Conservation (phyloP, 148 eudicot species). For the Tetragonia tetragonoides region DNA sequence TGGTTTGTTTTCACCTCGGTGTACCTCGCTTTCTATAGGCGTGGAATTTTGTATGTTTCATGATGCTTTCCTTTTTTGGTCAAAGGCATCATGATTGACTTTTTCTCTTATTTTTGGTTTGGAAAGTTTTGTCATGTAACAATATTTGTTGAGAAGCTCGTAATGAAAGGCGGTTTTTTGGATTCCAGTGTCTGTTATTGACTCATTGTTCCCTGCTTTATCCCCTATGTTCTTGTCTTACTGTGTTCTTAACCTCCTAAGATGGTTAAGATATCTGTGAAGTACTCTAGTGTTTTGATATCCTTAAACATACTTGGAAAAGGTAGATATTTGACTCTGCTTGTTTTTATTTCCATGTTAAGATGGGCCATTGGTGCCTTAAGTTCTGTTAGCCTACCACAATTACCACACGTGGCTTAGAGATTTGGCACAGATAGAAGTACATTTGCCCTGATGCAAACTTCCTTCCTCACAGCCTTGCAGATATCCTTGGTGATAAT, state of each 20-base stretch:
- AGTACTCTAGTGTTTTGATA: background rate
- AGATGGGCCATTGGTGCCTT: background rate
- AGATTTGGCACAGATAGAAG: background rate
- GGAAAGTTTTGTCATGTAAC: conserved; percentile 32
- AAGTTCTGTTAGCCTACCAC: background rate
- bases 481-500: no score
- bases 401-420: background rate
- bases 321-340: background rate
- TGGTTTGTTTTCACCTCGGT: conserved; percentile 63
- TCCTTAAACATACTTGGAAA: background rate
- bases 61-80: conserved; percentile 30
- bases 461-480: background rate
- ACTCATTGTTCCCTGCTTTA: background rate
- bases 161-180: conserved; percentile 17
- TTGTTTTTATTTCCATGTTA: background rate
- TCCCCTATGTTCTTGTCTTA: background rate
- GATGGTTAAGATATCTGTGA: background rate
- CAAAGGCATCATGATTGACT: conserved; percentile 2
- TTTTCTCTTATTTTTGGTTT: conserved; percentile 16
- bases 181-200: conserved; percentile 1
- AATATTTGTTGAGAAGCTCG: conserved; percentile 7
- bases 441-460: background rate
- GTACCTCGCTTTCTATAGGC: conserved; percentile 68
- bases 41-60: conserved; percentile 75
- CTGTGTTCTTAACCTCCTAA: background rate